Base-by-base conservation (phyloP, 1,284 basidiomycete species). In the Clitocybe nebularis region DNA sequence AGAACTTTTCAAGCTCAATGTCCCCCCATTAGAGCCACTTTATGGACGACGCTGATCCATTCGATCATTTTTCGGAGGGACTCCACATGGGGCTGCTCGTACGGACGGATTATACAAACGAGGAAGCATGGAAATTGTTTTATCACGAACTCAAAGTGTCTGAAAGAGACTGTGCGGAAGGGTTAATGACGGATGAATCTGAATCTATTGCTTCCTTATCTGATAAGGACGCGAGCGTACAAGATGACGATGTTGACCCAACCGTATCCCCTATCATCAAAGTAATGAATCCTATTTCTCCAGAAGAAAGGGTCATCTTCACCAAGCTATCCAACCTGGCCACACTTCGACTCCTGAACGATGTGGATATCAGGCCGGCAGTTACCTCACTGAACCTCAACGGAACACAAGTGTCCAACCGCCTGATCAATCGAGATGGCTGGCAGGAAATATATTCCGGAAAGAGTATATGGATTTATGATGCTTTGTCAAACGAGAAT, bases 371-470 rank as follows among this genome's bases (percentile, higher is more conserved):
- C 42, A 74, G 79, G 16, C 66, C 60, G 8, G 66, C 77, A 0
- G 80, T 80, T 8, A 41, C 41, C 5, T 72, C 61, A 7, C 74
- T 74, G 25, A 47, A 62, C 2, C 74, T 74, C 25, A 47, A 62
- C 2, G 74, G 68, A 23, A 61, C 62, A 16, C 70, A 66, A 39
- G 69, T 74, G 17, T 67, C 66, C 13, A 75, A 82, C 57, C 68
- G 75, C 28, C 69, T 89, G n/a, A 69, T 82, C 30, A 81, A 83
- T 54, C 62, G 67, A 36, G 66, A 69, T 32, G 79, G 81, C 3
- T 78, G 76, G 71, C 84, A 88, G 58, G 87, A 89, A 58, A 68
- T 79, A n/a, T 89, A 89, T 56, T 52, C 54, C 2, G 85, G 87
- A 4, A 74, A 76, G 53, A 72, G 69, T 19, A 49, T 89, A 11